A percentile compares a stretch with the other conserved stretches of the same genome.
phyloP scores from a whole-genome alignment of 352 stramenopile species.

The Phytopythium litorale region DNA sequence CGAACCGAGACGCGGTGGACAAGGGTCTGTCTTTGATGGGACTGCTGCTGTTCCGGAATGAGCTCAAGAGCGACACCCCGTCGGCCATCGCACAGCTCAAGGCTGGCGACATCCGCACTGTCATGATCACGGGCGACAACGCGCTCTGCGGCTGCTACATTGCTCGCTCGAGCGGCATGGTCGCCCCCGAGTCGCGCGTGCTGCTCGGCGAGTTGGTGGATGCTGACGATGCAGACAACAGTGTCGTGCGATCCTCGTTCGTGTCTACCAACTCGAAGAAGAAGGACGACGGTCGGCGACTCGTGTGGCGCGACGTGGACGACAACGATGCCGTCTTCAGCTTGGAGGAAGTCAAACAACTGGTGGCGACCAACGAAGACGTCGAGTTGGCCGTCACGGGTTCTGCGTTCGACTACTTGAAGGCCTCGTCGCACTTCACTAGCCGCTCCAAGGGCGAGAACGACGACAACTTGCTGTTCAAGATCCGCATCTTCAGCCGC shows the following conservation, averaged over 20 bases:
- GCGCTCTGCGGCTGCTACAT: constrained; percentile 51
- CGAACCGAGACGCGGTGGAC: constrained; percentile 73
- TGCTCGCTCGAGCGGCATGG: constrained; percentile 37
- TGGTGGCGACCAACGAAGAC: constrained; percentile 8
- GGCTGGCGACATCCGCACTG: constrained; percentile 49
- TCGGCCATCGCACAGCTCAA: constrained; percentile 61
- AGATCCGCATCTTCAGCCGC: constrained; percentile 47
- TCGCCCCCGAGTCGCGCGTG: constrained; percentile 21
- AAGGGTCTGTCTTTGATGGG: constrained; percentile 59
- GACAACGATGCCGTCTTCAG: constrained; percentile 11
- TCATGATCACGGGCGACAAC: constrained; percentile 86
- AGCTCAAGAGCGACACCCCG: constrained; percentile 63
- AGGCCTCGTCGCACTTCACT: constrained; percentile 20
- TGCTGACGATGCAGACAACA: constrained; percentile 13
- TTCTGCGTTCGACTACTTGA: constrained; percentile 28
- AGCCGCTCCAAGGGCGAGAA: constrained; percentile 1
- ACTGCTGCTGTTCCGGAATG: constrained; percentile 83
- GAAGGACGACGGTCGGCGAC: neutral
- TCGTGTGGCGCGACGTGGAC: constrained; percentile 41
- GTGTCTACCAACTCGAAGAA: neutral
- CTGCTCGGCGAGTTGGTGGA: constrained; percentile 33
- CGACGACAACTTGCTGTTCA: constrained; percentile 23
- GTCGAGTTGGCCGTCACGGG: constrained; percentile 44
- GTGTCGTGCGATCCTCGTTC: neutral
- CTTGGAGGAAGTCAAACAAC: constrained; percentile 21